Base-by-base conservation (phyloP, 441 rosid genomes). In the California macrophylla region DNA sequence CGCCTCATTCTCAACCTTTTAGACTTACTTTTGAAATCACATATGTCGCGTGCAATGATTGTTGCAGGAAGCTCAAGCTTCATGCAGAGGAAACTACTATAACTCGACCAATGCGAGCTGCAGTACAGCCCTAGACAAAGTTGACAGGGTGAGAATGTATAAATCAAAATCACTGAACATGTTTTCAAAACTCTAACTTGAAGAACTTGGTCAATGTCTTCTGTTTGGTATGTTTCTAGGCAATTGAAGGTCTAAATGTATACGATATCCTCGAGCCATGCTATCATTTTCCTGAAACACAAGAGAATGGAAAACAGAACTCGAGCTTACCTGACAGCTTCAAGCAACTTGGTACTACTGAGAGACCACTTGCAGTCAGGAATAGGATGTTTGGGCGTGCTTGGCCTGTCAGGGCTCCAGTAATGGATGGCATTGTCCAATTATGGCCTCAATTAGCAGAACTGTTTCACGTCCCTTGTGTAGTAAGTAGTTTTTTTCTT, bases 331-430 rank as follows among this genome's bases (percentile, higher is more conserved):
- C 90, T 0, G 5, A 25, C 2, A 87, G 91, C 78, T 87, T 85
- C 77, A 75, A 77, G 67, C 60, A 75, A 63, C 26, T 87, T 4
- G 91, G 91, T 38, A 64, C 0, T 7, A 85, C 87, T 1, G 72
- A 80, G 25, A 79, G 74, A 72, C 80, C 85, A 16, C 81, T 85
- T 26, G 66, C 75, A 16, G 87, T 85, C 13, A 74, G 91, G 32
- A 85, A 74, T 70, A 75, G 91, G 67, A 85, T 85, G 80, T 85
- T 85, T 15, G 91, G 91, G 6, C 87, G 91, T 23, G 91, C 89
- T 30, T 87, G 91, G 89, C 91, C 89, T 1, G 77, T 66, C 1
- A 75, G 86, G 76, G 67, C 75, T 6, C 70, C 76, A 0, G 80
- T 79, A 25, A 74, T 67, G 58, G 69, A 72, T 24, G 87, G 87